Evolutionary conservation across 2,329 filamentous ascomycete species (phyloP), one percentile per base, ranked within the genome.

Genomic region (Raffaelea deltoideospora): DNA sequence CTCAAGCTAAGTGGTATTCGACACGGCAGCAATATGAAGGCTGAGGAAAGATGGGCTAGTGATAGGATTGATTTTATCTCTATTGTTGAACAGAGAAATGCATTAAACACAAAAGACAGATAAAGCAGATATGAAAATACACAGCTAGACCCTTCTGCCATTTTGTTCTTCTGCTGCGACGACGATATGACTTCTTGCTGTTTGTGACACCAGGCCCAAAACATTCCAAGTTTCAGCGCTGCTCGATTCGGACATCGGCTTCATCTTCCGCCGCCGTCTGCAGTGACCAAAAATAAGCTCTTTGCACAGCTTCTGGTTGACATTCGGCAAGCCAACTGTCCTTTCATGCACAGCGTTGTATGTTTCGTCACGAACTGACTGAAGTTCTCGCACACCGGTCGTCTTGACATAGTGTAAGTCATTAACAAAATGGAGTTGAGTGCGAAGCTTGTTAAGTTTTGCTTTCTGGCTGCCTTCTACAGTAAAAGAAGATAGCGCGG

Each of bases 371-470:
- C 84, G 74, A 39, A 96, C 79, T 31, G 79, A 78, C 35, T 72
- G 67, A 31, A 98, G 59, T 0, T 90, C 87, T 38, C 75, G 66
- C 0, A 95, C 64, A 4, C 69, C 75, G 0, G 65, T 58, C 1
- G 84, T 87, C 53, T 93, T 71, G 34, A 94, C 78, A 31, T 67
- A 63, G 51, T 93, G 87, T 17, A 96, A 76, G 43, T 85, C 74
- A 42, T 73, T 76, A n/a, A 96, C 86, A 51, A 98, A 98, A 50
- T 81, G 79, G 0, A 98, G 70, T 53, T 98, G 90, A 23, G 80
- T 75, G 36, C 77, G 69, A 2, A 98, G 67, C 1, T 79, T 87
- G 18, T 68, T 53, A 4, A 93, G 67, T 72, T 94, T 84, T 20
- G 65, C 58, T 0, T 61, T 49, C 53, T 93, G 79, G 47, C 86